phyloP scores from a whole-genome alignment of 345 rosid genomes.

The Limnanthes douglasii region DNA sequence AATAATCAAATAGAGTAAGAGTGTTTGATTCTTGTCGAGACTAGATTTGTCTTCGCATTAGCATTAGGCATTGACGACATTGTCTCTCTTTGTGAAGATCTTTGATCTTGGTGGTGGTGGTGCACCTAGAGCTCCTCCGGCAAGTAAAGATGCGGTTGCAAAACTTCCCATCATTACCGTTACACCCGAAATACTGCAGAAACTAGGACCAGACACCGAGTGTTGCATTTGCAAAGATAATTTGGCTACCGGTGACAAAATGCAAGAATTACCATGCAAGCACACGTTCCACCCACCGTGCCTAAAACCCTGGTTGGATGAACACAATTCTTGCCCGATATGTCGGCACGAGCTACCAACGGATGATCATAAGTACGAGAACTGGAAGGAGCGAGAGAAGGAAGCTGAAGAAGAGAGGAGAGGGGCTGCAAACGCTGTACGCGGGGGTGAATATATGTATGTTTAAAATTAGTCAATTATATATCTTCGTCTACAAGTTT shows the following conservation, averaged over 20 bases:
- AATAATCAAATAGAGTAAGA: too few species aligned
- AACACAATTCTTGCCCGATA: slow-evolving; percentile 93
- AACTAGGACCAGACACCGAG: slow-evolving; percentile 51
- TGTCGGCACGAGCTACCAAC: slow-evolving; percentile 82
- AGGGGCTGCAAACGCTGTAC: slow-evolving; percentile 88
- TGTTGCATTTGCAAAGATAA: slow-evolving; percentile 90
- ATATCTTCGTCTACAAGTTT: too few species aligned
- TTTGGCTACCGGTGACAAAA: slow-evolving; percentile 52
- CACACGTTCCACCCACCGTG: slow-evolving; percentile 93
- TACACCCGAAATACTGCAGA: slow-evolving; percentile 46
- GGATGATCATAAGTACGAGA: slow-evolving; percentile 85
- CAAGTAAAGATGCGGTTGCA: slow-evolving; percentile 84
- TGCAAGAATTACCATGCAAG: slow-evolving; percentile 95
- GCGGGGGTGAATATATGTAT: slow-evolving; percentile 89
- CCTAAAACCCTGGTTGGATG: slow-evolving; percentile 84
- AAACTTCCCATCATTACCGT: slow-evolving; percentile 64
- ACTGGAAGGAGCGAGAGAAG: slow-evolving; percentile 84
- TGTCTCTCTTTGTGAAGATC: slow-evolving; percentile 15
- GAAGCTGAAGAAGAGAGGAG: slow-evolving; percentile 84
- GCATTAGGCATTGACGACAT: neutral
- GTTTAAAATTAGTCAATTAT: too few species aligned
- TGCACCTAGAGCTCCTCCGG: slow-evolving; percentile 75
- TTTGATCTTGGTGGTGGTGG: slow-evolving; percentile 26
- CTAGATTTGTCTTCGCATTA: too few species aligned
- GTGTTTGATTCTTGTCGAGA: too few species aligned